Evolutionary conservation across 208 protist species (phyloP), one percentile per base, ranked within the genome.

Genomic region (Crithidia sp.): DNA sequence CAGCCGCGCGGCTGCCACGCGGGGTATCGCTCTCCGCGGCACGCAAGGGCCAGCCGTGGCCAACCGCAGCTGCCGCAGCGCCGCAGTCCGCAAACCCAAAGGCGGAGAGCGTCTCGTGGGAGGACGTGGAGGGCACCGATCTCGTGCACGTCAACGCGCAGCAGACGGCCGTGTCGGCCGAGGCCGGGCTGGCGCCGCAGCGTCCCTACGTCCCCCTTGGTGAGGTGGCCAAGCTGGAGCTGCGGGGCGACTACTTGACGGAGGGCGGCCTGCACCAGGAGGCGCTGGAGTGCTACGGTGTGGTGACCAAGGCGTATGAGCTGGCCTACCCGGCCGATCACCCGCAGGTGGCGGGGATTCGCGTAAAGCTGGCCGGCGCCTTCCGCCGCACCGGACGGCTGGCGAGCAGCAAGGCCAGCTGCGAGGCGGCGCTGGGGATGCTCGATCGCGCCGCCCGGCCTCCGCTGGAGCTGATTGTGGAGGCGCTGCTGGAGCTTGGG

Each of bases 221-320:
- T 14, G 87, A 97, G 69, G 87, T 90, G 36, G 93, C 90, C 13
- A 93, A 95, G 79, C 69, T 97, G 67, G 90, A 97, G 79, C 76
- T 97, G 45, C 88, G 91, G 58, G 93, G 83, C 2, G 93, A 97
- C 68, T 97, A 97, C 73, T 76, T 88, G 58, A 91, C 86, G 19
- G 90, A 97, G 56, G 93, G 90, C 10, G 84, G 84, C 16, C 68
- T 95, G 28, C 84, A 91, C 74, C 93, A 97, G 70, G 90, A 97
- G 79, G 90, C 93, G 47, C 77, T 97, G 12, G 89, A 95, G 79
- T 81, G 87, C 79, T 97, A 97, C 69, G 93, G 93, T 12, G 93
- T 97, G 28, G 90, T 93, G 58, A 83, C 90, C 49, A 95, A 93
- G 82, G 87, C 84, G 40, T 97, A 97, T 77, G 65, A 85, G 44